Conservation (phyloP, 2,329 filamentous ascomycete species). For the Sordariomycetes sp. region DNA sequence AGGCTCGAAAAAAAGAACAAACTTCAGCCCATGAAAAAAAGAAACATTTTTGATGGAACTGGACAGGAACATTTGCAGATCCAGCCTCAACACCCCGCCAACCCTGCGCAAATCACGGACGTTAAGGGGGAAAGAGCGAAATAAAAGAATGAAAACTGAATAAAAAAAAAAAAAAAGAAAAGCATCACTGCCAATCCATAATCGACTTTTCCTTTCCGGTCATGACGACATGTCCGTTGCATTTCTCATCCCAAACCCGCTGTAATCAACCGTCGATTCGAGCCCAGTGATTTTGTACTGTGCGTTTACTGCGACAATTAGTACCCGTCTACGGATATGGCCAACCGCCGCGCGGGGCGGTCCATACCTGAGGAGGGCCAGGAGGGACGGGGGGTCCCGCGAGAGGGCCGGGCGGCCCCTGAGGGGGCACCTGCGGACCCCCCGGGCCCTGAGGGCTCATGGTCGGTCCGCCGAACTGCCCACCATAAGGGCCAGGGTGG, state of each 20-base stretch:
- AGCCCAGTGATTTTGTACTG: background rate
- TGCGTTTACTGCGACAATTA: background rate
- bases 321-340: background rate
- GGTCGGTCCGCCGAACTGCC: constrained; percentile 31
- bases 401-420: constrained; percentile 21
- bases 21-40: constrained; percentile 2
- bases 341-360: background rate
- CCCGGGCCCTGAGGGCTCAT: constrained; percentile 27
- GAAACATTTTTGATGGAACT: constrained; percentile 2
- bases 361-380: constrained; percentile 23
- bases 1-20: constrained; percentile 1
- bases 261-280: background rate
- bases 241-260: constrained; percentile 3
- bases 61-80: constrained; percentile 2
- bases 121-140: background rate
- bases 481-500: constrained; percentile 26
- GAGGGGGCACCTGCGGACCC: constrained; percentile 20
- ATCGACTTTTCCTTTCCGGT: constrained; percentile 5
- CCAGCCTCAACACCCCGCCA: constrained; percentile 4
- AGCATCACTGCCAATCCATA: constrained; percentile 4
- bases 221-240: constrained; percentile 3
- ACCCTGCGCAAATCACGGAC: constrained; percentile 4
- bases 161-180: constrained; percentile 2
- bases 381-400: constrained; percentile 22
- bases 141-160: background rate